phyloP scores from a whole-genome alignment of 257 asterid species.

The Gentiana straminea region DNA sequence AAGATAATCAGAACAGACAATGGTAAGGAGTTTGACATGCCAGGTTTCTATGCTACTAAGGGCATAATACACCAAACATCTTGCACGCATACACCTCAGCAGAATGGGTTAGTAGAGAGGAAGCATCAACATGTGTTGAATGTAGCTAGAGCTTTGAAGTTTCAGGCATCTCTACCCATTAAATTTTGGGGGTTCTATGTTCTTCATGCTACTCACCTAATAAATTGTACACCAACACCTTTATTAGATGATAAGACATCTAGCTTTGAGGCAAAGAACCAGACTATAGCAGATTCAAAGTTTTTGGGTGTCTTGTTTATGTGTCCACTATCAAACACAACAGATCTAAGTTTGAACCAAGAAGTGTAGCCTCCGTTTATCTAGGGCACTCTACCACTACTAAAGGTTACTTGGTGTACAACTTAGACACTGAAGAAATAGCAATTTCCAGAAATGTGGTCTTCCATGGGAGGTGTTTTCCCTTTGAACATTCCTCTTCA shows the following conservation, averaged over 20 bases:
- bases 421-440: not conserved
- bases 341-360: not conserved
- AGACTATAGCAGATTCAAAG: not conserved
- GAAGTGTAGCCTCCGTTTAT: not conserved
- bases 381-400: not conserved
- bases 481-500: not conserved
- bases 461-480: not conserved
- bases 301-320: not conserved
- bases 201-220: not conserved
- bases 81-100: too few species aligned
- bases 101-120: too few species aligned
- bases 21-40: too few species aligned
- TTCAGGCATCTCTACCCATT: too few species aligned
- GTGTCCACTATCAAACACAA: not conserved
- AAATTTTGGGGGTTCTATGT: too few species aligned
- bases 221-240: not conserved
- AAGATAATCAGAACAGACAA: too few species aligned
- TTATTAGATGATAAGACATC: not conserved
- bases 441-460: not conserved
- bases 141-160: too few species aligned
- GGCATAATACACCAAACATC: too few species aligned
- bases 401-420: not conserved
- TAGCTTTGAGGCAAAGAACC: not conserved
- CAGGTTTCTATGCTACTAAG: too few species aligned
- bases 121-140: too few species aligned